Percentiles rank a stretch among this genome's conserved stretches.
These are phyloP conservation scores for Clarireedia hainanense DNA, from an alignment of 2,329 filamentous ascomycete species.

Conservation along the genomic window DNA sequence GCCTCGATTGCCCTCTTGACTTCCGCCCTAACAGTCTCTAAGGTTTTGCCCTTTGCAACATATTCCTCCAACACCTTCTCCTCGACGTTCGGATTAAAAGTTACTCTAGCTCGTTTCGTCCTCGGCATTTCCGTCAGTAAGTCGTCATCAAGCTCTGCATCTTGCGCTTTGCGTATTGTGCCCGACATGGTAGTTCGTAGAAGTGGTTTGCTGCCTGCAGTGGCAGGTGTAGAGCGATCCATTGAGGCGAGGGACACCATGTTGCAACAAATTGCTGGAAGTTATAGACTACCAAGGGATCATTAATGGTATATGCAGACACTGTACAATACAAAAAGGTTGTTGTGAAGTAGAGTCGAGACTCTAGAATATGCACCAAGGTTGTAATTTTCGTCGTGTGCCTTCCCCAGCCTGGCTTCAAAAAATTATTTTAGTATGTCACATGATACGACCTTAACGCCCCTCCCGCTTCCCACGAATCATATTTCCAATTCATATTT, in stretches of 20 bases:
- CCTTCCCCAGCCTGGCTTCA: background rate
- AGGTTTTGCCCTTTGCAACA: constrained; percentile 19
- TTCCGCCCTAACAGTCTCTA: constrained; percentile 25
- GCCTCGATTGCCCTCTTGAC: constrained; percentile 39
- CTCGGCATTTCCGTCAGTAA: constrained; percentile 20
- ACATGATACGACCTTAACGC: background rate
- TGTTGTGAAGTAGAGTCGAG: background rate
- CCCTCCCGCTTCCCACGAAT: background rate
- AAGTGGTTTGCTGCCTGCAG: constrained; percentile 21
- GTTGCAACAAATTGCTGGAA: constrained; percentile 1
- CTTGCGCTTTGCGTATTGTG: constrained; percentile 23
- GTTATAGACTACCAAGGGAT: background rate
- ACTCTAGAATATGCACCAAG: background rate
- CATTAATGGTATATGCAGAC: constrained; percentile 4
- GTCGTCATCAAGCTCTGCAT: constrained; percentile 23
- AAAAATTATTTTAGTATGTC: constrained; percentile 6
- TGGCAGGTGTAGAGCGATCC: background rate
- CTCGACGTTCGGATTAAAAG: constrained; percentile 29
- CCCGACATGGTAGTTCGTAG: constrained; percentile 24
- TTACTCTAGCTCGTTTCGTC: constrained; percentile 25
- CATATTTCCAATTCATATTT: background rate
- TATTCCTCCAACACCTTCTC: constrained; percentile 27
- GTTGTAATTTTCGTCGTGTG: constrained; percentile 6
- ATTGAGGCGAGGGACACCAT: constrained; percentile 5
- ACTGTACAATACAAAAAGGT: background rate